Base-by-base conservation (phyloP, 352 stramenopile genomes). In the Paralagenidium karlingii region DNA sequence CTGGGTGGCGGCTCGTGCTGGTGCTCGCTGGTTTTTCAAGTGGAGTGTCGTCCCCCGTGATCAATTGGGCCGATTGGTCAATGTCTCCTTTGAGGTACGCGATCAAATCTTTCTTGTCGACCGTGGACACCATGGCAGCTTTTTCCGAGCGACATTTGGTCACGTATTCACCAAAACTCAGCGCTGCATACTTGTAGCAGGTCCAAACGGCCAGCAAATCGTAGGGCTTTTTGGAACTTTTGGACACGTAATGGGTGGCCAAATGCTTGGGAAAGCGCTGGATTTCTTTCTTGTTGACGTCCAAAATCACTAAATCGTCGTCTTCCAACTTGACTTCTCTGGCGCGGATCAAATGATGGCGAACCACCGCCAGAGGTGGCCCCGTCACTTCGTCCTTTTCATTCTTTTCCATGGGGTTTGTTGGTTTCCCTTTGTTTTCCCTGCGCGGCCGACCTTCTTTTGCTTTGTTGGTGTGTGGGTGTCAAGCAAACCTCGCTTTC, bases 31-130 rank as follows among this genome's bases (percentile, higher is more conserved):
- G 28, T 33, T 16, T 13, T 33, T 33, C 28, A 13, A 13, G 28
- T 16, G 28, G 13, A 16, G 13, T 45, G 16, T n/a, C 32, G 22
- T 26, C 26, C 2, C 45, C 51, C 27, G 62, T 63, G 20, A 65
- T 34, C 24, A 89, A 82, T 60, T 92, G 78, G 9, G 70, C 51
- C 43, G 70, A 86, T 2, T 30, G 58, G 30, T 92, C 78, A 24
- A 85, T 88, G 47, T 92, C 78, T 5, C 78, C 78, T 38, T 84
- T 85, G 8, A 92, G 34, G 49, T 75, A 92, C 34, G 78, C 68
- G 41, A 92, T 63, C 22, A 92, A 65, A 42, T 92, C 78, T 34
- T 87, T 85, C 59, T 92, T 92, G 49, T 92, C 78, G 19, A 92
- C 74, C 0, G 78, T 82, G 12, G 78, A 89, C 9, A 92, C 65